phyloP scores from a whole-genome alignment of 331 rosid species.

The Spiraea crenata region DNA sequence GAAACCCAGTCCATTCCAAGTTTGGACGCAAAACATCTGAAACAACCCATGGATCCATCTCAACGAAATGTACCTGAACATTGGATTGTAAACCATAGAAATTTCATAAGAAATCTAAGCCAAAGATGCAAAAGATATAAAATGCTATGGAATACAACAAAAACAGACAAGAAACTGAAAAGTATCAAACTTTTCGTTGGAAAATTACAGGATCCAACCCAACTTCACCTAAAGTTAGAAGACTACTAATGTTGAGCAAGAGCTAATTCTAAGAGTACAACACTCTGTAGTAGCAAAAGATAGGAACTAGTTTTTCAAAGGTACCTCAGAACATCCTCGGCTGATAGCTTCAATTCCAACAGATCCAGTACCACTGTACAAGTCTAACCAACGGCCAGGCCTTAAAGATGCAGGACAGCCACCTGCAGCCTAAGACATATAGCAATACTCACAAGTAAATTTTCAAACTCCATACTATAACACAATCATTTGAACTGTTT shows the following conservation, averaged over 20 bases:
- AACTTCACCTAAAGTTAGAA: neutral
- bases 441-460: slow-evolving; percentile 1
- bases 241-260: neutral
- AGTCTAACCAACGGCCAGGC: slow-evolving; percentile 98
- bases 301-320: slow-evolving; percentile 12
- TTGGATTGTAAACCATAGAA: slow-evolving; percentile 11
- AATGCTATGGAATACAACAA: neutral
- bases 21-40: slow-evolving; percentile 81
- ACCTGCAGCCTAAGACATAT: slow-evolving; percentile 70
- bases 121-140: neutral
- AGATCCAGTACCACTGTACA: slow-evolving; percentile 97
- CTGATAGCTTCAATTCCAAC: slow-evolving; percentile 98
- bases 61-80: slow-evolving; percentile 88
- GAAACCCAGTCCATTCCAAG: slow-evolving; percentile 82
- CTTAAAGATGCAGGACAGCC: slow-evolving; percentile 88
- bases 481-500: neutral
- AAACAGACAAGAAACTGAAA: neutral
- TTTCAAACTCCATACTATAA: neutral
- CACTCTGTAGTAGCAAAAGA: slow-evolving; percentile 9
- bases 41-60: slow-evolving; percentile 98
- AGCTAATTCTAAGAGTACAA: neutral
- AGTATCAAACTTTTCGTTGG: neutral
- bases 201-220: neutral
- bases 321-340: slow-evolving; percentile 93
- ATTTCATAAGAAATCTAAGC: neutral